Conservation (phyloP, 441 rosid genomes). For the Sinapis alba region DNA sequence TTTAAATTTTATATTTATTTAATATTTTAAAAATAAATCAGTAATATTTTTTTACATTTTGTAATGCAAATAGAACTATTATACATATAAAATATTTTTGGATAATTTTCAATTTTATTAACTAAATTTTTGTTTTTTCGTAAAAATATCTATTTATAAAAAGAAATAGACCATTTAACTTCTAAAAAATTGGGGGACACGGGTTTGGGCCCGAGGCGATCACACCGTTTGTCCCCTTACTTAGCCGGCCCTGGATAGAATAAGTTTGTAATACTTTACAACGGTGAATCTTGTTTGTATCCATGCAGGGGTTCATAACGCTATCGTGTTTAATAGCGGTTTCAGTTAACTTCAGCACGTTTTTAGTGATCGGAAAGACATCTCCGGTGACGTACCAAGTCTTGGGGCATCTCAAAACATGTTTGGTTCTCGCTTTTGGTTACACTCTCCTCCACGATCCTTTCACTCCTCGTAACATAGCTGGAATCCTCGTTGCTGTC, state of each 20-base stretch:
- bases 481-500: constrained; percentile 85
- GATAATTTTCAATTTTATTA: no score
- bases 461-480: constrained; percentile 74
- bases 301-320: constrained; percentile 74
- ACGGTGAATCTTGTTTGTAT: not conserved
- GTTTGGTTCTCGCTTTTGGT: constrained; percentile 88
- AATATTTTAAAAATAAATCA: no score
- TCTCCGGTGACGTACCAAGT: constrained; percentile 99
- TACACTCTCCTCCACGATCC: constrained; percentile 90
- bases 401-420: constrained; percentile 95
- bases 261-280: not conserved
- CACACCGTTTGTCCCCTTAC: no score
- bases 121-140: no score
- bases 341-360: constrained; percentile 95
- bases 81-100: no score
- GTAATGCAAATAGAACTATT: no score
- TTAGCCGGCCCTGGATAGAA: not conserved
- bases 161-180: no score
- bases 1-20: no score
- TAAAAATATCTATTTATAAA: no score
- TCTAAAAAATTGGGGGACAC: no score
- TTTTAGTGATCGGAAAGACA: constrained; percentile 97
- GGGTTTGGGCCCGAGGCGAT: no score
- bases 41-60: no score
- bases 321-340: constrained; percentile 91